Percentiles rank a stretch among this genome's conserved stretches.
Evolutionary conservation across 2,329 filamentous ascomycete genomes (phyloP).

Genomic region (Exophiala alcalophila): DNA sequence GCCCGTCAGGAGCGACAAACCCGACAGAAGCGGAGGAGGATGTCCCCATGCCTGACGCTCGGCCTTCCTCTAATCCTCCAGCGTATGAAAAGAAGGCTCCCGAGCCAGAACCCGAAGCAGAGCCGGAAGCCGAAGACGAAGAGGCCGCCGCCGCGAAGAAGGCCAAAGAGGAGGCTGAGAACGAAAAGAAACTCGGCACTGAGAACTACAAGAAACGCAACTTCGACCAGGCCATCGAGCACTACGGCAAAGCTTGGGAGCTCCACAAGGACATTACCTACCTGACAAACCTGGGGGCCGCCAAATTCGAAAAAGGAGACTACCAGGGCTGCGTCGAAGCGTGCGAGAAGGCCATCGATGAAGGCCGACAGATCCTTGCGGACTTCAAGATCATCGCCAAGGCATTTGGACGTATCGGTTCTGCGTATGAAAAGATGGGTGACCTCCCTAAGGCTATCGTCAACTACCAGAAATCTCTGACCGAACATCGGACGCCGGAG

Average conservation of each 20-base stretch:
- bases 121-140: slow-evolving; percentile 70
- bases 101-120: slow-evolving; percentile 59
- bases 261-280: slow-evolving; percentile 95
- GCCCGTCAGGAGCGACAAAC: slow-evolving; percentile 40
- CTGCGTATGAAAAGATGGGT: slow-evolving; percentile 86
- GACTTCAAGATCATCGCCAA: slow-evolving; percentile 96
- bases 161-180: slow-evolving; percentile 88
- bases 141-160: slow-evolving; percentile 80
- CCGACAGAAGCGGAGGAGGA: slow-evolving; percentile 63
- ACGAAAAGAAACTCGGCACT: slow-evolving; percentile 90
- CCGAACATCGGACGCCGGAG: slow-evolving; percentile 93
- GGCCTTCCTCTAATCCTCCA: slow-evolving; percentile 46
- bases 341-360: slow-evolving; percentile 83
- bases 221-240: slow-evolving; percentile 89
- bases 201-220: slow-evolving; percentile 98
- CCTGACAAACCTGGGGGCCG: slow-evolving; percentile 91
- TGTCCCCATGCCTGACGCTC: slow-evolving; percentile 72
- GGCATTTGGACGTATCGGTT: slow-evolving; percentile 89
- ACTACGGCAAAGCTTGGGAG: slow-evolving; percentile 96
- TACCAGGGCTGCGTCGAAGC: slow-evolving; percentile 81
- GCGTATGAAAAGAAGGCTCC: slow-evolving; percentile 52
- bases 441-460: slow-evolving; percentile 76
- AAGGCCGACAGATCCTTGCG: slow-evolving; percentile 83
- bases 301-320: slow-evolving; percentile 94
- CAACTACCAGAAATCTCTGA: slow-evolving; percentile 90